Percentiles rank a stretch among this genome's conserved stretches.
Evolutionary conservation across 768 basidiomycete genomes (phyloP).

Genomic region (Russula dissimulans): DNA sequence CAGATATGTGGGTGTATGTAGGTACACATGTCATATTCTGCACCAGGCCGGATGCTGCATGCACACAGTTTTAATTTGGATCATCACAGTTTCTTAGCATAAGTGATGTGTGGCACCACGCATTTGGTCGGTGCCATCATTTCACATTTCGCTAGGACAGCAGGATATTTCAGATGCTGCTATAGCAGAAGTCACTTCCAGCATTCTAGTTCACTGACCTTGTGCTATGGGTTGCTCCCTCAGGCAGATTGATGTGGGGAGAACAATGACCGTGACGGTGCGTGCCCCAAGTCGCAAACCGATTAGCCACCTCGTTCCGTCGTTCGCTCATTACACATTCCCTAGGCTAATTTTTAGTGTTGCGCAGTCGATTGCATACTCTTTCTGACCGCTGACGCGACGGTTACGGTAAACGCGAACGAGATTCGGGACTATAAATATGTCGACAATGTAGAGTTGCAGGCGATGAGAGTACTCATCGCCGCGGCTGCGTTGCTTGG

Average conservation of each 20-base stretch:
- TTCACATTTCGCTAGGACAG: conserved; percentile 3
- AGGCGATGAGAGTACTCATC: conserved; percentile 61
- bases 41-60: conserved; percentile 29
- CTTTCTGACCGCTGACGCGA: conserved; percentile 85
- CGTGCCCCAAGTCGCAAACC: conserved; percentile 12
- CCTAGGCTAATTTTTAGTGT: background rate
- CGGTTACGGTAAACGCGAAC: conserved; percentile 74
- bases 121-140: background rate
- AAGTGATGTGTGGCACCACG: background rate
- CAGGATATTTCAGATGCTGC: conserved; percentile 30
- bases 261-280: conserved; percentile 80
- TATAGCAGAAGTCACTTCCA: too few relatives aligned
- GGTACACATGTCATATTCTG: background rate
- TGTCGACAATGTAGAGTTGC: conserved; percentile 83
- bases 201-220: too few relatives aligned
- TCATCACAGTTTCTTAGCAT: conserved; percentile 1
- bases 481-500: background rate
- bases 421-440: conserved; percentile 90
- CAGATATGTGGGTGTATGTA: conserved; percentile 35
- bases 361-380: conserved; percentile 90
- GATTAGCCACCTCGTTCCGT: background rate
- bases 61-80: conserved; percentile 25
- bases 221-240: conserved; percentile 78
- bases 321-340: background rate
- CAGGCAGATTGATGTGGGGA: conserved; percentile 78